phyloP scores from a whole-genome alignment of 805 yeast species.

The Candida koratica region DNA sequence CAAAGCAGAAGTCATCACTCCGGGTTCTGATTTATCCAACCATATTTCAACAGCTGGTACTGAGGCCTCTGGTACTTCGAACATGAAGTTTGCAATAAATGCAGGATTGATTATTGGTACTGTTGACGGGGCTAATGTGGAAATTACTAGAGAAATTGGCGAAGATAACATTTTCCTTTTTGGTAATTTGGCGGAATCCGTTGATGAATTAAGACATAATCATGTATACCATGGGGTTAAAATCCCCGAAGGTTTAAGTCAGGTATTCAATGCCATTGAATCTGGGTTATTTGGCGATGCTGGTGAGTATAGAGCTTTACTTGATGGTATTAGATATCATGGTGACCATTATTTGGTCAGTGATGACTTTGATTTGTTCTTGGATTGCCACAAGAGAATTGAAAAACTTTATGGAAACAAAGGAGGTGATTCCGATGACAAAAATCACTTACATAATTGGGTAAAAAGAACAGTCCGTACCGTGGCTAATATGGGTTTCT shows the following conservation, averaged over 20 bases:
- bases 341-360: constrained; percentile 85
- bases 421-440: constrained; percentile 39
- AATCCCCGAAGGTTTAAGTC: constrained; percentile 55
- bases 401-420: constrained; percentile 61
- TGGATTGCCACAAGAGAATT: constrained; percentile 74
- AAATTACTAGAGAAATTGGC: constrained; percentile 89
- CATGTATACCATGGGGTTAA: constrained; percentile 60
- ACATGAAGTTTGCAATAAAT: constrained; percentile 91
- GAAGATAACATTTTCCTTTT: constrained; percentile 89
- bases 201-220: constrained; percentile 75
- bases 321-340: constrained; percentile 65
- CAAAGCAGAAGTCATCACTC: constrained; percentile 85
- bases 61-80: constrained; percentile 93
- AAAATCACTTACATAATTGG: constrained; percentile 65
- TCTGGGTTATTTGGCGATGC: constrained; percentile 68
- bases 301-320: constrained; percentile 60
- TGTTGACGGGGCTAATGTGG: constrained; percentile 96
- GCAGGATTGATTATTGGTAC: constrained; percentile 95
- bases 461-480: constrained; percentile 66
- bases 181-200: constrained; percentile 87
- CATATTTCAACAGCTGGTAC: constrained; percentile 97
- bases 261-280: constrained; percentile 66
- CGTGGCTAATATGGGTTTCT: constrained; percentile 93
- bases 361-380: constrained; percentile 84
- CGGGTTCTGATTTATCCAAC: constrained; percentile 87